Evolutionary conservation across 768 basidiomycete species (phyloP), one percentile per base, ranked within the genome.

Genomic region (Sporobolomyces pararoseus): DNA sequence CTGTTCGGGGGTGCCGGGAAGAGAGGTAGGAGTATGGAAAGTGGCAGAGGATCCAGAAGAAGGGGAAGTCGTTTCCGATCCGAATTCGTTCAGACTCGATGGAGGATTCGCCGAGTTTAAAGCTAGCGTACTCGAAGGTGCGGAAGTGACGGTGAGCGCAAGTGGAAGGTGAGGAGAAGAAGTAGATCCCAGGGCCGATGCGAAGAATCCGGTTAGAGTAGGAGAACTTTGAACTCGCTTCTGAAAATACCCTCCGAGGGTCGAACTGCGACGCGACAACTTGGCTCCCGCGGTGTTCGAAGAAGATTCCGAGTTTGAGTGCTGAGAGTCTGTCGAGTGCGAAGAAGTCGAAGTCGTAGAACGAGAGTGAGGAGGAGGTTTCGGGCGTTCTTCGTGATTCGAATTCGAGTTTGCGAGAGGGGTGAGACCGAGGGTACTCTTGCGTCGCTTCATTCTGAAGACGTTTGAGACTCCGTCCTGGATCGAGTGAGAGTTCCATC

Each of bases 391-490:
- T 1, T 39, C 31, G 46, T 13, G 12, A 47, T 12, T 23, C 10
- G 39, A 42, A 42, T 42, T 17, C 10, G 49, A 2, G n/a, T 57
- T 42, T 25, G 23, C 32, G 16, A 25, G 25, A 25, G 34, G 63
- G n/a, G 25, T 39, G 50, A 72, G 52, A 9, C 71, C 66, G 58
- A 72, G 63, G 23, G 63, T 61, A 32, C 58, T 62, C 39, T 58
- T 62, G 58, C 71, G 71, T 7, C 71, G 66, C 27, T 54, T 64
- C n/a, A 72, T 39, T n/a, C 63, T 57, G 59, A 72, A 68, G n/a
- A 63, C 59, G 63, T 7, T 57, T 23, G 71, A 55, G 27, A 72
- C 35, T 27, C 63, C 66, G 17, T 68, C 71, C 19, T 49, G 21
- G 32, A 72, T 19, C 10, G 65, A 47, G 5, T 65, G 64, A 2